Conservation (phyloP, 1,284 basidiomycete species). For the Moesziomyces sp. region DNA sequence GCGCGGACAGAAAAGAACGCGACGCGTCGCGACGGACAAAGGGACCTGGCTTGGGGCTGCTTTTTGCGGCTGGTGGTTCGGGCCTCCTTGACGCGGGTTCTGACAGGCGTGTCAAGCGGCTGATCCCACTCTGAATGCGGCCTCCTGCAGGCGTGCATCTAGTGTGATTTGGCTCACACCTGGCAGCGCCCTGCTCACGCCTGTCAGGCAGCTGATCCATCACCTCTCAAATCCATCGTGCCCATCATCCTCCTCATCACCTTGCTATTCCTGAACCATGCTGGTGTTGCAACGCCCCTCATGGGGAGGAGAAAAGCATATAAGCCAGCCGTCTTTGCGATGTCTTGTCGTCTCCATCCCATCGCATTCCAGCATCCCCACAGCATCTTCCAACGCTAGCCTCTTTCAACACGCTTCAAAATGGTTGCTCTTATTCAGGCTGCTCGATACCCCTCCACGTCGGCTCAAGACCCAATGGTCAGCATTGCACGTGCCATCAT, state of each 20-base stretch:
- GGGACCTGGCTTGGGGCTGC: slow-evolving; percentile 2
- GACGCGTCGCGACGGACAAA: slow-evolving; percentile 29
- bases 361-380: background rate
- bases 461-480: slow-evolving; percentile 15
- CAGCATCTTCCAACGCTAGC: background rate
- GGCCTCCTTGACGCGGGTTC: background rate
- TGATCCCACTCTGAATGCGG: slow-evolving; percentile 2
- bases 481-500: slow-evolving; percentile 10
- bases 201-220: background rate
- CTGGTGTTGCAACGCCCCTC: background rate
- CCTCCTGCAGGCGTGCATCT: slow-evolving; percentile 3
- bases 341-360: background rate
- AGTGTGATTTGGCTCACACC: background rate
- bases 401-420: background rate
- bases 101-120: slow-evolving; percentile 8
- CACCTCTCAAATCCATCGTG: background rate
- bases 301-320: background rate
- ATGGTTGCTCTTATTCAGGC: slow-evolving; percentile 6
- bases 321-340: background rate
- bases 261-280: background rate
- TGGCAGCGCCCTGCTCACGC: slow-evolving; percentile 3
- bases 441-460: slow-evolving; percentile 13
- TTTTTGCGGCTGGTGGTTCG: too few species aligned
- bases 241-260: background rate
- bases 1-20: background rate